Evolutionary conservation across 805 yeast genomes (phyloP).

Genomic region (Ascoidea tarda): DNA sequence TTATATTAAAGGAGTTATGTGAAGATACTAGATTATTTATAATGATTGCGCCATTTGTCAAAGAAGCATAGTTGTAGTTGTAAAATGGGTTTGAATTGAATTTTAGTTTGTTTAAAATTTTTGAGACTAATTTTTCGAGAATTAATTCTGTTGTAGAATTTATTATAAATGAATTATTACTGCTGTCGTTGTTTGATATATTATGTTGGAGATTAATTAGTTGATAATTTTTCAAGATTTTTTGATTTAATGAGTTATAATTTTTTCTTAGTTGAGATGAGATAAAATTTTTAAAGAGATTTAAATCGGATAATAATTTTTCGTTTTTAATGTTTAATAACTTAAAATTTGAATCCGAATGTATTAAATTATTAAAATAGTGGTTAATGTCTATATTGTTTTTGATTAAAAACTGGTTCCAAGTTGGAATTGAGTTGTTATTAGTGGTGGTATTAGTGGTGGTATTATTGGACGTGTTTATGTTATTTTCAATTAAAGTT

Average conservation of each 20-base stretch:
- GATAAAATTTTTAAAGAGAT: too few species aligned
- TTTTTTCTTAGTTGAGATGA: too few species aligned
- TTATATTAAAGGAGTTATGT: conserved; percentile 7
- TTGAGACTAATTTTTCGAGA: conserved; percentile 2
- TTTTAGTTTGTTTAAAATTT: not conserved
- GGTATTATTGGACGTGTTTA: not conserved
- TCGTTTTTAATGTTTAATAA: too few species aligned
- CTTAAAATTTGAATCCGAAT: not conserved
- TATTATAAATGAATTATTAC: conserved; percentile 2
- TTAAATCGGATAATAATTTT: too few species aligned
- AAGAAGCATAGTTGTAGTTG: conserved; percentile 7
- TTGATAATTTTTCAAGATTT: not conserved
- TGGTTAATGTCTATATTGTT: not conserved
- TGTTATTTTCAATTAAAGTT: not conserved
- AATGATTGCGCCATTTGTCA: conserved; percentile 10
- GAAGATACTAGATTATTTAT: conserved; percentile 4
- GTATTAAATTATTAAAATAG: not conserved
- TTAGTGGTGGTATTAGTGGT: not conserved
- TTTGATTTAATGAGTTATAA: conserved; percentile 2
- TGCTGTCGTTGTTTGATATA: not conserved
- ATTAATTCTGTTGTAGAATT: conserved; percentile 8
- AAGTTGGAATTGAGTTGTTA: not conserved
- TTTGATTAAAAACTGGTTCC: not conserved
- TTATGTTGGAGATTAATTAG: not conserved
- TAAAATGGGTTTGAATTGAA: not conserved